These are phyloP conservation scores for Lodderomyces beijingensis DNA, from an alignment of 1,139 yeast genomes.

Conservation along the genomic window DNA sequence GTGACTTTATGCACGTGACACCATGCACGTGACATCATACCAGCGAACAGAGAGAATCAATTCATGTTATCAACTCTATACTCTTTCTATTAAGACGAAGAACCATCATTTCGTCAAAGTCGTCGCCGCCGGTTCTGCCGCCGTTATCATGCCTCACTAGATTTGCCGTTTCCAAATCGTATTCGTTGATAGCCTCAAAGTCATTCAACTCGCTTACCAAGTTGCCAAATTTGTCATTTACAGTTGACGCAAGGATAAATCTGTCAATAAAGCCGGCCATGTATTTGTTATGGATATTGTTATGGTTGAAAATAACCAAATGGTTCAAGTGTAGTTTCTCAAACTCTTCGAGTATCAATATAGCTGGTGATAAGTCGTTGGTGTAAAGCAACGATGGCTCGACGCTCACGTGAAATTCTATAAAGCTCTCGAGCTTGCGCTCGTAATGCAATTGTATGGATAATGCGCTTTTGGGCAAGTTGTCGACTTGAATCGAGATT, in stretches of 20 bases:
- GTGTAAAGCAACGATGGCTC: conserved; percentile 22
- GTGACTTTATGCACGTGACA: too few species aligned
- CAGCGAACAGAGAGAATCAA: too few species aligned
- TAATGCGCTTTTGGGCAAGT: conserved; percentile 17
- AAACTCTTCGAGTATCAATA: conserved; percentile 35
- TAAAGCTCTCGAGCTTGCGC: conserved; percentile 12
- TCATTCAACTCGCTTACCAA: conserved; percentile 17
- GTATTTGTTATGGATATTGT: conserved; percentile 14
- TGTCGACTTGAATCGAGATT: conserved; percentile 24
- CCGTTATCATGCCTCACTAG: neutral
- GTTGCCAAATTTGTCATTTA: conserved; percentile 25
- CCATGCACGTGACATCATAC: too few species aligned
- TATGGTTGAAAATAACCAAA: conserved; percentile 23
- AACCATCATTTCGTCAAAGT: conserved; percentile 8
- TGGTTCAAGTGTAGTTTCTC: conserved; percentile 40
- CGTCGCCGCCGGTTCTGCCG: conserved; percentile 4
- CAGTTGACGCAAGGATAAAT: conserved; percentile 29
- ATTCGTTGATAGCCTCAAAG: conserved; percentile 11
- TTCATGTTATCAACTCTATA: conserved; percentile 29
- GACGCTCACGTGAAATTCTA: conserved; percentile 16
- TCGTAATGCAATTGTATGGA: conserved; percentile 27
- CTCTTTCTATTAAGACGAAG: conserved; percentile 18
- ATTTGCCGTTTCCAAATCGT: conserved; percentile 15
- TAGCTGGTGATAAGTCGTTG: conserved; percentile 33
- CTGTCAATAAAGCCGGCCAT: conserved; percentile 42